Evolutionary conservation across 768 basidiomycete genomes (phyloP), one percentile per base, ranked within the genome.

Genomic region (Cystofilobasidium bisporidii): DNA sequence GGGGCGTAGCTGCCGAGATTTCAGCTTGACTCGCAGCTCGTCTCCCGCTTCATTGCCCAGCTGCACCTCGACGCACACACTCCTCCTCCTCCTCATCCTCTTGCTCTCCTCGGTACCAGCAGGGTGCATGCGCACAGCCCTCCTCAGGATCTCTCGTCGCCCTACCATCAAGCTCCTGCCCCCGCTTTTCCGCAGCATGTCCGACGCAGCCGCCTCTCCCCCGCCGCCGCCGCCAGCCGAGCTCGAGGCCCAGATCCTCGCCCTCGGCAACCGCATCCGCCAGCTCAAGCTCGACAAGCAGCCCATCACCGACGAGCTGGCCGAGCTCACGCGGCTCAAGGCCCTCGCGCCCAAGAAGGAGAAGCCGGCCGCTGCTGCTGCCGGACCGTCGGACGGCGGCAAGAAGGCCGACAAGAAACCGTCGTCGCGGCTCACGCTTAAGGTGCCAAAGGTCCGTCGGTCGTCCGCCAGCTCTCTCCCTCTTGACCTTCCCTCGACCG

Each of bases 381-480:
- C 80, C 60, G 80, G 79, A 72, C 63, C 58, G 61, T 61, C 57
- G 61, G 79, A 76, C 56, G 82, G 80, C 50, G 81, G 78, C 12
- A 81, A 77, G 20, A 81, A 75, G 59, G 70, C 65, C 4, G 65
- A 41, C 53, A 85, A 85, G 79, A 87, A 87, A 79, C 69, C 67
- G 30, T 71, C 73, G 69, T 72, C 75, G 83, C 57, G 74, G 71
- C 74, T 97, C 70, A 74, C 88, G 65, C 82, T 99, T 72, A 99
- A 99, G 80, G 94, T 92, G 0, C 88, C 92, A 48, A 97, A 99
- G 84, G 91, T 88, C 63, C 65, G 85, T 9, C 9, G 40, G 17
- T 41, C 43, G 20, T 43, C 43, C 20, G 8, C 43, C 43, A 5
- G 22, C 70, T 71, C 68, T 67, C 53, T 56, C 15, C 9, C 15